These are phyloP conservation scores for Podospora pseudopauciseta DNA, from an alignment of 495 filamentous ascomycete species.

Conservation along the genomic window DNA sequence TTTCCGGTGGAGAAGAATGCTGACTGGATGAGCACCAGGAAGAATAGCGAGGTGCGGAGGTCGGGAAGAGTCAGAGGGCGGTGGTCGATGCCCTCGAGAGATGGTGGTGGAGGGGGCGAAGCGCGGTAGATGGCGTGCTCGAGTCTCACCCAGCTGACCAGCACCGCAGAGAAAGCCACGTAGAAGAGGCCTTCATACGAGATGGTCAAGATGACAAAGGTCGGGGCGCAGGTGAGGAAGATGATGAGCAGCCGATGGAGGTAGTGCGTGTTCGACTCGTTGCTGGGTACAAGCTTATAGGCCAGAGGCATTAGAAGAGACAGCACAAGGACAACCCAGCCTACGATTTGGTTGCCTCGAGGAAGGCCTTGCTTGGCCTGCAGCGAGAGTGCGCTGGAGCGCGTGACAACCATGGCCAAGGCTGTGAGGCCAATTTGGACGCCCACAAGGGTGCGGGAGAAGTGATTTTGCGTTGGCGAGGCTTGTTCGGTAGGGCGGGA, in stretches of 20 bases:
- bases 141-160: conserved; percentile 85
- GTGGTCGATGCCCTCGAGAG: conserved; percentile 39
- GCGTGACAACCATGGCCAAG: conserved; percentile 80
- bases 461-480: conserved; percentile 25
- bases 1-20: conserved; percentile 98
- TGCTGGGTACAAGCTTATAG: conserved; percentile 65
- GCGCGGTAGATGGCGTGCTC: conserved; percentile 75
- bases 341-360: conserved; percentile 80
- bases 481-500: conserved; percentile 24
- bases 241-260: conserved; percentile 84
- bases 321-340: conserved; percentile 75
- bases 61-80: conserved; percentile 76
- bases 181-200: conserved; percentile 98
- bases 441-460: conserved; percentile 43
- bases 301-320: conserved; percentile 79
- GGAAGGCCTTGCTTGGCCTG: conserved; percentile 88
- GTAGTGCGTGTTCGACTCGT: conserved; percentile 65
- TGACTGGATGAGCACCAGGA: conserved; percentile 89
- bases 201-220: conserved; percentile 94
- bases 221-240: conserved; percentile 89
- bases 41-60: conserved; percentile 84
- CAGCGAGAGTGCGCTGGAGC: conserved; percentile 73
- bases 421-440: conserved; percentile 71
- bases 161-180: conserved; percentile 75
- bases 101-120: conserved; percentile 19